Evolutionary conservation across 2,329 filamentous ascomycete species (phyloP).

Genomic region (Colletotrichum limetticola): DNA sequence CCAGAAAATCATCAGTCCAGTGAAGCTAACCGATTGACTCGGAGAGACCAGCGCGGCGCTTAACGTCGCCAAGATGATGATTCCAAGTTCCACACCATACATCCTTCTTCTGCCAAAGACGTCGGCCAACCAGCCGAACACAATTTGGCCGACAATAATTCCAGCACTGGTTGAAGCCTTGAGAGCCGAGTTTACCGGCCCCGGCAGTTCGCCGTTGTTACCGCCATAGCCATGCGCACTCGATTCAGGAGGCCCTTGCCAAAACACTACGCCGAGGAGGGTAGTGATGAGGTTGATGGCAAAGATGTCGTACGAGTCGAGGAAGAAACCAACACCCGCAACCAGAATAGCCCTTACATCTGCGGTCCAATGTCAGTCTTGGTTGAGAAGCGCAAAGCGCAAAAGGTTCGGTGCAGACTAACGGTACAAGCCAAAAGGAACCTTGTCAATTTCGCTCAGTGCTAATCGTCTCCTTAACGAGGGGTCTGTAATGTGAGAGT

Average conservation of each 20-base stretch:
- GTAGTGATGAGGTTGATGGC: slow-evolving; percentile 79
- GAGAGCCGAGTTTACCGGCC: slow-evolving; percentile 75
- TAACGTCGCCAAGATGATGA: slow-evolving; percentile 78
- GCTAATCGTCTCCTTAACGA: slow-evolving; percentile 80
- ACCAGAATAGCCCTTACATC: slow-evolving; percentile 79
- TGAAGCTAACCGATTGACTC: slow-evolving; percentile 69
- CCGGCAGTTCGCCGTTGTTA: slow-evolving; percentile 68
- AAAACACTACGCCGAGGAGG: slow-evolving; percentile 82
- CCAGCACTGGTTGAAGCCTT: slow-evolving; percentile 85
- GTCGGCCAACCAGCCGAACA: slow-evolving; percentile 83
- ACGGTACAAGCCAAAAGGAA: slow-evolving; percentile 79
- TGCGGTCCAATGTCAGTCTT: slow-evolving; percentile 34
- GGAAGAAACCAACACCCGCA: slow-evolving; percentile 85
- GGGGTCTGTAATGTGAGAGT: slow-evolving; percentile 73
- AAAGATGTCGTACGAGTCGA: slow-evolving; percentile 85
- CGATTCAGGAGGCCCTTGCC: slow-evolving; percentile 57
- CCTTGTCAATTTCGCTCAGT: slow-evolving; percentile 83
- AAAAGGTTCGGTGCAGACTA: slow-evolving; percentile 37
- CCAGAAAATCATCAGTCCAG: slow-evolving; percentile 77
- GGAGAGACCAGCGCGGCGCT: slow-evolving; percentile 72
- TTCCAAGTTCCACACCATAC: slow-evolving; percentile 81
- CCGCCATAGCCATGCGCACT: slow-evolving; percentile 58
- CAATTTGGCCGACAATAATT: slow-evolving; percentile 80
- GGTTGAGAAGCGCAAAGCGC: slow-evolving; percentile 21
- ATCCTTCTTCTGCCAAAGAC: slow-evolving; percentile 80